Conservation (phyloP, 352 stramenopile genomes). For the Phytopythium litorale region DNA sequence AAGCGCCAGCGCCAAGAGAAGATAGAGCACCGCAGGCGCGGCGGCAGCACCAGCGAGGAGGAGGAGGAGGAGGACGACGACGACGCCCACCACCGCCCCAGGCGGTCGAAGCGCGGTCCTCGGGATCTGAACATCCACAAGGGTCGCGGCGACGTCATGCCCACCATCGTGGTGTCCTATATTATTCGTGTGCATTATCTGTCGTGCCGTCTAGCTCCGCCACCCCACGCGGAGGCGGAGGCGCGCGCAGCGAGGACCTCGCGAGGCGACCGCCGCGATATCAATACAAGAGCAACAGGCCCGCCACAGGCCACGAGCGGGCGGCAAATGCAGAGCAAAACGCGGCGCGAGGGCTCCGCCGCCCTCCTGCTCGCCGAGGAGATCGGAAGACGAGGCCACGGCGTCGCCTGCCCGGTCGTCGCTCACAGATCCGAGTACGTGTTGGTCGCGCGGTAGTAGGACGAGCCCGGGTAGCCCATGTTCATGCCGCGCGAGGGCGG, state of each 20-base stretch:
- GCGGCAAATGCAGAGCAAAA: constrained; percentile 1
- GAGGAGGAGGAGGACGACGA: too few species aligned
- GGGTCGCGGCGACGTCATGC: too few species aligned
- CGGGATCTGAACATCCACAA: too few species aligned
- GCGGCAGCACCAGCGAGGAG: too few species aligned
- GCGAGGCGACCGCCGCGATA: not conserved
- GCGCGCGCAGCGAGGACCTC: not conserved
- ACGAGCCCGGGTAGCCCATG: constrained; percentile 44
- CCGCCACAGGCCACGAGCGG: not conserved
- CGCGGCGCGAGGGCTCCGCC: not conserved
- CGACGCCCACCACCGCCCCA: too few species aligned
- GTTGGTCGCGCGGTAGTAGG: constrained; percentile 47
- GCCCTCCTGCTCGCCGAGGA: not conserved
- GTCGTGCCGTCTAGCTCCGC: not conserved
- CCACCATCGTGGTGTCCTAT: not conserved
- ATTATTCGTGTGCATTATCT: not conserved
- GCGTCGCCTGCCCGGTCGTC: too few species aligned
- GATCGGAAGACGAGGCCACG: not conserved
- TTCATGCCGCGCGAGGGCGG: constrained; percentile 32
- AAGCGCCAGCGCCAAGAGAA: too few species aligned
- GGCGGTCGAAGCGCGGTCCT: too few species aligned
- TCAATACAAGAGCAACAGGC: constrained; percentile 1
- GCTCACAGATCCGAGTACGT: constrained; percentile 45
- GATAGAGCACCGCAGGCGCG: too few species aligned
- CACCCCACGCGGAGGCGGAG: too few species aligned